These are phyloP conservation scores for Sugiyamaella sp. DNA, from an alignment of 1,139 yeast genomes.

Conservation along the genomic window DNA sequence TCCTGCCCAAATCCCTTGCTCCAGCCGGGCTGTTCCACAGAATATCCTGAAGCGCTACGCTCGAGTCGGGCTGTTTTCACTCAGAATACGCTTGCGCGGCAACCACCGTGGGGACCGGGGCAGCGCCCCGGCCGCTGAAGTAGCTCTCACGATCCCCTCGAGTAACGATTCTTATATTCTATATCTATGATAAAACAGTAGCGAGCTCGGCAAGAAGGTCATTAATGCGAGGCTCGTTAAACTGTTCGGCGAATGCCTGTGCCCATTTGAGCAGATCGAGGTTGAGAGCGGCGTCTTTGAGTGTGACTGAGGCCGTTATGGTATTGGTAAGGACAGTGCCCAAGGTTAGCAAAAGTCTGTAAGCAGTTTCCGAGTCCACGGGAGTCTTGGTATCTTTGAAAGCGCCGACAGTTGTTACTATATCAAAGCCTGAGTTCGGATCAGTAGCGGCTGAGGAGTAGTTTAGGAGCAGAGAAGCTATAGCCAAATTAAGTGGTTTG, in stretches of 20 bases:
- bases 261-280: slow-evolving; percentile 18
- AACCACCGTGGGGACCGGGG: not conserved
- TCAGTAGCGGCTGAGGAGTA: slow-evolving; percentile 49
- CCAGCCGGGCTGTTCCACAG: not conserved
- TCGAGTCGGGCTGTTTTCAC: not conserved
- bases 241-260: slow-evolving; percentile 7
- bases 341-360: slow-evolving; percentile 56
- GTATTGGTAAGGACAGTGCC: slow-evolving; percentile 48
- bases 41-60: not conserved
- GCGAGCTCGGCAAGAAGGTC: slow-evolving; percentile 10
- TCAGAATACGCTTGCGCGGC: not conserved
- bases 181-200: slow-evolving; percentile 1
- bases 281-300: slow-evolving; percentile 17
- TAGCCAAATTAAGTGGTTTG: slow-evolving; percentile 44
- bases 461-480: slow-evolving; percentile 58
- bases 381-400: slow-evolving; percentile 24
- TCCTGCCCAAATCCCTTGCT: no score
- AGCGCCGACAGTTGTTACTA: slow-evolving; percentile 35
- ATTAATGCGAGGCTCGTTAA: slow-evolving; percentile 15
- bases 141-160: no score
- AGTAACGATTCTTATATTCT: not conserved
- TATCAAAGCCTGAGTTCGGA: slow-evolving; percentile 33
- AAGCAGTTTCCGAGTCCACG: slow-evolving; percentile 56
- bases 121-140: slow-evolving; percentile 8
- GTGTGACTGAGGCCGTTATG: slow-evolving; percentile 7